A percentile compares a stretch with the other conserved stretches of the same genome.
phyloP scores from a whole-genome alignment of 202 grass and related monocot species.

The Schoenoplectus tabernaemontani region DNA sequence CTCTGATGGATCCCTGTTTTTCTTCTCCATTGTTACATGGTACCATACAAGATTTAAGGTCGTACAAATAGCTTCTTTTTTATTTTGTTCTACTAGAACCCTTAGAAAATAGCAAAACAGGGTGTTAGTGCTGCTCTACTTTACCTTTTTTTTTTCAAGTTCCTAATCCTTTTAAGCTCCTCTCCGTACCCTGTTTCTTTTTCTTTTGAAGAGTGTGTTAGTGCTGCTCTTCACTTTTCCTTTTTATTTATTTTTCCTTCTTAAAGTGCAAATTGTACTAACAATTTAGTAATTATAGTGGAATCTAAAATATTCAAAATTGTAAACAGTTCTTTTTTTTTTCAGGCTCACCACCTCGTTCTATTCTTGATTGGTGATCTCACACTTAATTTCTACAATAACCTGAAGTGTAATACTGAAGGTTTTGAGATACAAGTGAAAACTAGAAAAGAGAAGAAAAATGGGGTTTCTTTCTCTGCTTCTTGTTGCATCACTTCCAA shows the following conservation, averaged over 20 bases:
- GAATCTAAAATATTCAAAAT: not conserved
- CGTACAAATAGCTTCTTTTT: not conserved
- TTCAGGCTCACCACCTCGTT: not conserved
- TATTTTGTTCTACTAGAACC: not conserved
- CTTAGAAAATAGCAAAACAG: not conserved
- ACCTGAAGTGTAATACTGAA: not conserved
- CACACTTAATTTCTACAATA: not conserved
- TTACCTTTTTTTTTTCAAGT: not conserved
- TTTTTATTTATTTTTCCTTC: not conserved
- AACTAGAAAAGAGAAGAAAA: not conserved
- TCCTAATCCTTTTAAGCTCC: not conserved
- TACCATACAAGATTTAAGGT: conserved; percentile 14
- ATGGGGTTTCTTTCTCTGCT: conserved; percentile 55
- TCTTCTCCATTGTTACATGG: not conserved
- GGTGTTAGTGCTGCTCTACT: not conserved
- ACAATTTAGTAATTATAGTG: not conserved
- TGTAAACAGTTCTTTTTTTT: not conserved
- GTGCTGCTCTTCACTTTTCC: not conserved
- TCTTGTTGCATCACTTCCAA: conserved; percentile 32
- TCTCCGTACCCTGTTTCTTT: too few relatives aligned
- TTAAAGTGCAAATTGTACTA: not conserved
- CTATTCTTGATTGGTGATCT: not conserved
- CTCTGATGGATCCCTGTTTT: not conserved
- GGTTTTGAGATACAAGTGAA: not conserved
- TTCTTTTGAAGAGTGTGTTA: too few relatives aligned